Conservation (phyloP, 2,329 filamentous ascomycete species). For the Macrophomina pseudophaseolina region DNA sequence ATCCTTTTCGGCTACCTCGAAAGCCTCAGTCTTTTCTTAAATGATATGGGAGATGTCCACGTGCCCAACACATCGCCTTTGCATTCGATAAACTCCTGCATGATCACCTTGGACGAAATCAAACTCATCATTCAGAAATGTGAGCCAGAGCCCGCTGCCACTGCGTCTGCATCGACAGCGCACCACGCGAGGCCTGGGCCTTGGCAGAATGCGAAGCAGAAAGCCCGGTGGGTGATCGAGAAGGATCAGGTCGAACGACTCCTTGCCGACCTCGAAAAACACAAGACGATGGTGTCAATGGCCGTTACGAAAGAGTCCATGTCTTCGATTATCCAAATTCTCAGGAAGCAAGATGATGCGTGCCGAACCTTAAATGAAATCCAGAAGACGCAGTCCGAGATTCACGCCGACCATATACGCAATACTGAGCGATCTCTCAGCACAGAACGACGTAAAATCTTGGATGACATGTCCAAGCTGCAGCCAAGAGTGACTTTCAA, state of each 20-base stretch:
- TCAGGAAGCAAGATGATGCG: background rate
- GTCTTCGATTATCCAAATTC: background rate
- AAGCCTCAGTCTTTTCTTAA: background rate
- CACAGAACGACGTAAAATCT: background rate
- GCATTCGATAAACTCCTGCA: background rate
- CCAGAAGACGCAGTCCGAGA: background rate
- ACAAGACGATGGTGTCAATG: background rate
- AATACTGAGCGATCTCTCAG: background rate
- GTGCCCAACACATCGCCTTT: too few species aligned
- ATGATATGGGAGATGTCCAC: background rate
- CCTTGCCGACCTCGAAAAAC: background rate
- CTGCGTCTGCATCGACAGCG: too few species aligned
- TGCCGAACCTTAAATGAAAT: background rate
- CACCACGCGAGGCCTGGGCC: too few species aligned
- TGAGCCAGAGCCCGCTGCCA: background rate
- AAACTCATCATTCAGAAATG: background rate
- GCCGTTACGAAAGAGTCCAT: background rate
- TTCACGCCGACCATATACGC: background rate
- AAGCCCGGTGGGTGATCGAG: background rate
- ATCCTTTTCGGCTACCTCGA: background rate
- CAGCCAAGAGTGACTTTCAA: background rate
- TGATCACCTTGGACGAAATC: background rate
- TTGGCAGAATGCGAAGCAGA: background rate
- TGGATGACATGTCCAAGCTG: background rate
- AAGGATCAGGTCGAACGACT: background rate